Evolutionary conservation across 2,329 filamentous ascomycete species (phyloP).

Genomic region (Sordariomycetes sp.): DNA sequence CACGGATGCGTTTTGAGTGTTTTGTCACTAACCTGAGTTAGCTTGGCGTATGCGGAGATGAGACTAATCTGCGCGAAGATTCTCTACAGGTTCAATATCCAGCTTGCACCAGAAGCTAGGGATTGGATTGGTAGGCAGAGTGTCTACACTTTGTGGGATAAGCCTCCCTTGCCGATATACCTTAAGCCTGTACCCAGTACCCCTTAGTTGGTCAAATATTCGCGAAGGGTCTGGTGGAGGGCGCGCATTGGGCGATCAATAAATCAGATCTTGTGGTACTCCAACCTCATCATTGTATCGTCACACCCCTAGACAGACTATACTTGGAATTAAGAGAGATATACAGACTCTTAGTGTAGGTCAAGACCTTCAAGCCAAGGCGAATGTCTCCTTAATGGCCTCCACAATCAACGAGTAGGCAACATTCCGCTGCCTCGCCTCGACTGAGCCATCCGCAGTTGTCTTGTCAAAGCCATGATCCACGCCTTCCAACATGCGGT

Average conservation of each 20-base stretch:
- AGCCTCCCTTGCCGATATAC: background rate
- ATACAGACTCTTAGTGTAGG: too few relatives aligned
- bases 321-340: too few relatives aligned
- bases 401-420: background rate
- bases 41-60: constrained; percentile 20
- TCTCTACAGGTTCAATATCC: constrained; percentile 16
- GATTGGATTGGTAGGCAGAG: constrained; percentile 6
- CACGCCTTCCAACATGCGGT: background rate
- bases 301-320: too few relatives aligned
- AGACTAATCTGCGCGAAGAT: constrained; percentile 15
- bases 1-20: background rate
- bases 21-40: constrained; percentile 1
- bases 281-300: too few relatives aligned
- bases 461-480: background rate
- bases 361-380: too few relatives aligned
- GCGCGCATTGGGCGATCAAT: too few relatives aligned
- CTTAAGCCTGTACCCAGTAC: background rate
- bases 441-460: background rate
- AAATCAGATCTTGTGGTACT: too few relatives aligned
- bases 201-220: too few relatives aligned
- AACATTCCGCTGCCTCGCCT: background rate
- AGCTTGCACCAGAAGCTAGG: constrained; percentile 13
- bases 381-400: background rate
- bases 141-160: background rate
- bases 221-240: too few relatives aligned